Evolutionary conservation across 805 yeast genomes (phyloP).

Genomic region (Candida khao-thaluensis): DNA sequence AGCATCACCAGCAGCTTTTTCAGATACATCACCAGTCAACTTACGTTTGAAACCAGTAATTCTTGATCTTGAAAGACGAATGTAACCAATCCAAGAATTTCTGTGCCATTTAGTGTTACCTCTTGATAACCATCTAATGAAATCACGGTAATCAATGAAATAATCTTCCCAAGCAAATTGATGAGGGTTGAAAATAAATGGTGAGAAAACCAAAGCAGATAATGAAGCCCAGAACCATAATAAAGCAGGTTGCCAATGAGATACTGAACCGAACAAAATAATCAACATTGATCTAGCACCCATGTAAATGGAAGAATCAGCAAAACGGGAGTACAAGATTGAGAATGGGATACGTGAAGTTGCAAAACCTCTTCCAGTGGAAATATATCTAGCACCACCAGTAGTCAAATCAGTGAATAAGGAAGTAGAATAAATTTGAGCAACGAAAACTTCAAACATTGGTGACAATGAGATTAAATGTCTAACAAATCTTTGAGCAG

Average conservation of each 20-base stretch:
- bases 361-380: constrained; percentile 83
- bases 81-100: constrained; percentile 85
- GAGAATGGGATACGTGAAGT: constrained; percentile 68
- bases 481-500: constrained; percentile 58
- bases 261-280: constrained; percentile 68
- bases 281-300: constrained; percentile 77
- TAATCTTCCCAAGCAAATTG: constrained; percentile 96
- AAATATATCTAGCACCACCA: constrained; percentile 81
- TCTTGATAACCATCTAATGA: constrained; percentile 85
- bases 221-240: constrained; percentile 97
- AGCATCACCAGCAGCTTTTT: constrained; percentile 65
- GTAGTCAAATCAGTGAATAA: constrained; percentile 64
- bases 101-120: constrained; percentile 88
- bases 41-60: constrained; percentile 88
- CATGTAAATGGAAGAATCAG: constrained; percentile 78
- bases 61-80: constrained; percentile 77
- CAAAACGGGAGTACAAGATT: constrained; percentile 65
- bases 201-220: constrained; percentile 84
- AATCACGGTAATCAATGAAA: constrained; percentile 94
- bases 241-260: constrained; percentile 90
- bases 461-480: constrained; percentile 75
- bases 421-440: constrained; percentile 72
- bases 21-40: constrained; percentile 64
- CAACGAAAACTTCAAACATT: constrained; percentile 75
- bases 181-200: constrained; percentile 95